A percentile compares a stretch with the other conserved stretches of the same genome.
phyloP scores from a whole-genome alignment of 208 protist species.

The Porcisia deanei region DNA sequence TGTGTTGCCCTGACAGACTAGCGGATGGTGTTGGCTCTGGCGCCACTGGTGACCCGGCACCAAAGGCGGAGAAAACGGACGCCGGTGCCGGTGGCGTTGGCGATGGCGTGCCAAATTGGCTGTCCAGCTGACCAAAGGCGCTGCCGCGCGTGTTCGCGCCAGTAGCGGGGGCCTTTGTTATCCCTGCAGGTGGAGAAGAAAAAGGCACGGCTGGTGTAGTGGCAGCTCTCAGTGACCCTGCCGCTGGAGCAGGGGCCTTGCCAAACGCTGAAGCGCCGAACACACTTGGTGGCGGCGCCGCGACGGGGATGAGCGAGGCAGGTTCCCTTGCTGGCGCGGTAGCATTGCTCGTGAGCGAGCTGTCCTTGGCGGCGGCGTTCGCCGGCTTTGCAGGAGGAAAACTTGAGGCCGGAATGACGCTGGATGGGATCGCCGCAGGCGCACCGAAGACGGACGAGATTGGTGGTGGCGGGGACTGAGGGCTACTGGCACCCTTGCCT shows the following conservation, averaged over 20 bases:
- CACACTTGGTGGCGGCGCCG: neutral
- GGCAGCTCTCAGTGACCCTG: neutral
- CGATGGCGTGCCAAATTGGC: neutral
- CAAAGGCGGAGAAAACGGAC: slow-evolving; percentile 2
- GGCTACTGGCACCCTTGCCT: neutral
- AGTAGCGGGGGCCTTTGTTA: neutral
- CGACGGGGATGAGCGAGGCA: neutral
- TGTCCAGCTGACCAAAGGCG: neutral
- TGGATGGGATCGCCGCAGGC: neutral
- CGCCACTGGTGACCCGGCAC: neutral
- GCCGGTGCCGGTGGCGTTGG: neutral
- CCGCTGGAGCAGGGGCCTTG: neutral
- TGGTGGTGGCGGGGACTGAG: neutral
- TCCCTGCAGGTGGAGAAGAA: neutral
- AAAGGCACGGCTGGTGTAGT: neutral
- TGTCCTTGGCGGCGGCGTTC: neutral
- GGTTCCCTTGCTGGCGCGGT: neutral
- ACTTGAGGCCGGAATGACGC: neutral
- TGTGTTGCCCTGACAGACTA: neutral
- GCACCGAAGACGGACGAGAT: neutral
- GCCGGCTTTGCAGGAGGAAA: neutral
- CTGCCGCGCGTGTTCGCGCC: neutral
- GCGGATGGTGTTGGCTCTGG: neutral
- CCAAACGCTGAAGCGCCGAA: neutral
- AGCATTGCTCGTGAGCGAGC: neutral